Base-by-base conservation (phyloP, 2,329 filamentous ascomycete species). In the Myriangium duriaei region DNA sequence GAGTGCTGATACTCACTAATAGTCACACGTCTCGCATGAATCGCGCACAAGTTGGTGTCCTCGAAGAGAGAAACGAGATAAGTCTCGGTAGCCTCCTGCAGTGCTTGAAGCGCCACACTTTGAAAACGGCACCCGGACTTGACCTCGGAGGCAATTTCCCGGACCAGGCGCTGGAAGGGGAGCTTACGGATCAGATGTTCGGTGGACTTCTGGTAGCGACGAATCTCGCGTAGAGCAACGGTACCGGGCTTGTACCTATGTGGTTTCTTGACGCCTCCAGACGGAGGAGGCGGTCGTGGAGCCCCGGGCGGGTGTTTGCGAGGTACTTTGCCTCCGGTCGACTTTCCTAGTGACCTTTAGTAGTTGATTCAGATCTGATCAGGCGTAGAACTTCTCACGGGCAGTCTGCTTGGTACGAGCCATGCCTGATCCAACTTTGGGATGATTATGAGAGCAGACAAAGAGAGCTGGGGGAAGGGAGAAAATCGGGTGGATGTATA, bases 241-340 rank as follows among this genome's bases (percentile, higher is more conserved):
- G 87, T 95, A 54, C 63, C 64, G 45, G 65, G 65, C 63, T 69
- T 69, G 58, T 69, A 69, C 48, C 65, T 58, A 58, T 68, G 65
- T 54, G 65, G 65, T 65, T 69, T 68, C 65, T 69, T 69, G 61
- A 68, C 65, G 66, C 65, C 65, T 58, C 88, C 91, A 63, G 91
- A 96, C 47, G 86, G 94, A 54, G 91, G 91, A 45, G 91, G 88
- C 56, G 81, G 86, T 79, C 98, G 96, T 72, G 91, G 87, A 58
- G 91, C 88, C 52, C 88, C 91, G 54, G 91, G 91, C 45, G 91
- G 88, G 56, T 81, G 86, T 79, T 98, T 98, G 72, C 91, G 87
- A 59, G 91, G 88, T 52, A 88, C 91, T 83, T 95, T 79, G 70
- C 74, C 74, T 76, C 74, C 74, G 62, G 74, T 77, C 60, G 72